Base-by-base conservation (phyloP, 139 green algal species). In the Volvox reticuliferus region DNA sequence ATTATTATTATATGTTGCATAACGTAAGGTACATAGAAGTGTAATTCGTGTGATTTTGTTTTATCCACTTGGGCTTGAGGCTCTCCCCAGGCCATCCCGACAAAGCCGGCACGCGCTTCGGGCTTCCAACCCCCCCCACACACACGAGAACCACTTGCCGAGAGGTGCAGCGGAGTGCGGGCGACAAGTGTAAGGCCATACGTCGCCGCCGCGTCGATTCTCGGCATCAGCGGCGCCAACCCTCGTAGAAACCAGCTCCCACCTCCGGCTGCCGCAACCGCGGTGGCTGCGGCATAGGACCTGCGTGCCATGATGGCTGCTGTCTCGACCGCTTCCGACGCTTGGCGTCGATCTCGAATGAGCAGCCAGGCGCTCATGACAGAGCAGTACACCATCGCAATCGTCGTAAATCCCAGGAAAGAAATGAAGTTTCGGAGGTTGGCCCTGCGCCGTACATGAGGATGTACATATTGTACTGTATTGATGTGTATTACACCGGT, bases 351-450 rank as follows among this genome's bases (percentile, higher is more conserved):
- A 28, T 87, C 78, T 36, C 2, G 12, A 22, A 30, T 18, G n/a
- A 94, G 30, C 33, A 91, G 79, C 0, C 17, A 6, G 22, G 33
- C 35, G 14, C 36, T 73, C 83, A 91, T 78, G 0, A 5, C n/a
- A 12, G 86, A 6, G 12, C 69, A 87, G 88, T 95, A 95, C 12
- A 69, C 17, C 33, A 90, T 83, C 17, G 92, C 88, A 0, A 63
- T n/a, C 24, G 81, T 2, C 0, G 86, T 84, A 76, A 81, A 93
- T 22, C 35, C 26, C 22, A 94, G 90, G 85, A 96, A 94, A 73
- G 92, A 87, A 33, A 96, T 62, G 77, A 96, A 96, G 78, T 91
- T 88, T 33, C 94, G 94, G 78, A 95, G 28, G 91, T 94, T 95
- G 79, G 71, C 91, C 22, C 81, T 69, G 36, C 32, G 71, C 24